Evolutionary conservation across 148 eudicot genomes (phyloP).

Genomic region (Diospyros lotus): DNA sequence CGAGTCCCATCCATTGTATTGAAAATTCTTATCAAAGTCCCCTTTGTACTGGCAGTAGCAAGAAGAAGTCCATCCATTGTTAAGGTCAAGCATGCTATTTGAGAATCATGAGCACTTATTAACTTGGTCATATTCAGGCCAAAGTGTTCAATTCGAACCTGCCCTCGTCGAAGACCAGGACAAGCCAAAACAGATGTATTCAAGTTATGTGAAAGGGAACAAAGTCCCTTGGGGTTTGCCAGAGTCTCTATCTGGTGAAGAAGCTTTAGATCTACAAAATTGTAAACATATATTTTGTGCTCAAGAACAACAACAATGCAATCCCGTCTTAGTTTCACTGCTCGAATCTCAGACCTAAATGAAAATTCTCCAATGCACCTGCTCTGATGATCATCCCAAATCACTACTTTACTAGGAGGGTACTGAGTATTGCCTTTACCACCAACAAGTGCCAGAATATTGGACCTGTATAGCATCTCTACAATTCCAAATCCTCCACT

Average conservation of each 20-base stretch:
- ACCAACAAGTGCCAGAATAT: constrained; percentile 90
- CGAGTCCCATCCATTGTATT: constrained; percentile 95
- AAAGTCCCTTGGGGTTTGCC: constrained; percentile 87
- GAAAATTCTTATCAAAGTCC: constrained; percentile 81
- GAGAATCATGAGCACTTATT: constrained; percentile 87
- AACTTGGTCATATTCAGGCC: constrained; percentile 77
- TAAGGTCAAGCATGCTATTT: constrained; percentile 72
- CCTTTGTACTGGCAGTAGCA: constrained; percentile 93
- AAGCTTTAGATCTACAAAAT: constrained; percentile 79
- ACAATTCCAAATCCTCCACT: constrained; percentile 86
- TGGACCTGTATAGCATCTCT: constrained; percentile 94
- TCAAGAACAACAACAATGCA: constrained; percentile 85
- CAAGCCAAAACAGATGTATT: constrained; percentile 88
- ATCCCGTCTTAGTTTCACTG: constrained; percentile 83
- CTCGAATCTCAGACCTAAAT: constrained; percentile 83
- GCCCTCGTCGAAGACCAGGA: constrained; percentile 85
- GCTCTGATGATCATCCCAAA: constrained; percentile 96
- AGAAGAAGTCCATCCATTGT: constrained; percentile 96
- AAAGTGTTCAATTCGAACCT: constrained; percentile 91
- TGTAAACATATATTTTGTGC: constrained; percentile 89
- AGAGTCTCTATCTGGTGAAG: constrained; percentile 88
- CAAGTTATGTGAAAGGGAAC: constrained; percentile 78
- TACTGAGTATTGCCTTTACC: constrained; percentile 71
- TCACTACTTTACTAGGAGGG: constrained; percentile 83
- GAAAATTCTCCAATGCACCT: constrained; percentile 88